A percentile compares a stretch with the other conserved stretches of the same genome.
phyloP scores from a whole-genome alignment of 2,329 filamentous ascomycete genomes.

The Furcasterigmium furcatum region DNA sequence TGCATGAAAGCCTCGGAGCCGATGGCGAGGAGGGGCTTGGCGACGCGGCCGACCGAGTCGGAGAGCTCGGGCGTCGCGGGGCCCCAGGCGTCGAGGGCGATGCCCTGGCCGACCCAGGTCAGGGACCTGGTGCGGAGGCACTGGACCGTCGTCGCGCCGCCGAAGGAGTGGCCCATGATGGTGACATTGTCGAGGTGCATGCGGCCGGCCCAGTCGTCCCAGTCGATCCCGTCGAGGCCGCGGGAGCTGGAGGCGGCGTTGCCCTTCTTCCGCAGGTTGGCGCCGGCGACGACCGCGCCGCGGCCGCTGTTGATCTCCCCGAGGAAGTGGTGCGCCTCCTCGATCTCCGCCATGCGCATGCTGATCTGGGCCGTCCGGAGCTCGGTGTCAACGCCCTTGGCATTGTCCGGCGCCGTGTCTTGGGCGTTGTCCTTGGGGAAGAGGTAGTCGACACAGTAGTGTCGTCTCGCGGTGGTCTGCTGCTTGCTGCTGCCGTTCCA shows the following conservation, averaged over 20 bases:
- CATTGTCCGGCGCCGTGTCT: constrained; percentile 51
- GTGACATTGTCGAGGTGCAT: constrained; percentile 57
- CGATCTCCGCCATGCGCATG: constrained; percentile 60
- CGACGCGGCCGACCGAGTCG: constrained; percentile 38
- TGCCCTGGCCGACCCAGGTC: constrained; percentile 56
- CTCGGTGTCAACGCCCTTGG: constrained; percentile 56
- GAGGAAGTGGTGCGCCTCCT: constrained; percentile 58
- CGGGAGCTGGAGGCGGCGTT: constrained; percentile 56
- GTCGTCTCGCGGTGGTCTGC: no score
- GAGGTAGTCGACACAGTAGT: constrained; percentile 58
- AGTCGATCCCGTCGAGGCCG: constrained; percentile 52
- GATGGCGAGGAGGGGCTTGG: constrained; percentile 57
- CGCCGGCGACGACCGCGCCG: constrained; percentile 43
- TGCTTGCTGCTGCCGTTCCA: constrained; percentile 24
- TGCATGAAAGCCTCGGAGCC: constrained; percentile 70
- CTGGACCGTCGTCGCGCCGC: constrained; percentile 61
- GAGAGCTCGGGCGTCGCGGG: constrained; percentile 42
- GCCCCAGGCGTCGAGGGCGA: constrained; percentile 66
- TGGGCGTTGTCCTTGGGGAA: constrained; percentile 53
- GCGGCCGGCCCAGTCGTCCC: constrained; percentile 52
- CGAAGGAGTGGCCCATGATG: constrained; percentile 64
- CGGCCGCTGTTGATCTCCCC: constrained; percentile 50
- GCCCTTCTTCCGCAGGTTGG: constrained; percentile 55
- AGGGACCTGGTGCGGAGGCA: constrained; percentile 51
- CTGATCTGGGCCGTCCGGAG: constrained; percentile 60